Base-by-base conservation (phyloP, 1,284 basidiomycete species). In the Psilocybe mexicana region DNA sequence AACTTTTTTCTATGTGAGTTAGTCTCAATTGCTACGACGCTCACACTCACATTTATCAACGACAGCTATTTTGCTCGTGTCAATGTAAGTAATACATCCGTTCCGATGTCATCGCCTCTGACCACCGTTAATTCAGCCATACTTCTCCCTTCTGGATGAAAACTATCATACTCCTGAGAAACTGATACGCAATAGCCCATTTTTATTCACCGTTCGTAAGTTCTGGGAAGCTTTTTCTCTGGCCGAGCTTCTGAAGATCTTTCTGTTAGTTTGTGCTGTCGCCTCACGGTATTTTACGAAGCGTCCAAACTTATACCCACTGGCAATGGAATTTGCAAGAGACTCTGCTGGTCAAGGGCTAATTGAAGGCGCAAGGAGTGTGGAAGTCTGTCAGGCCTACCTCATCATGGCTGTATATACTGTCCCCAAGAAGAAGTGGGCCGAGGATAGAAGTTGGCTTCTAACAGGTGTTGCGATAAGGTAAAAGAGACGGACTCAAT, bases 151-250 rank as follows among this genome's bases (percentile, higher is more conserved):
- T 49, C 72, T 85, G 30, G 84, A 87, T 66, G 76, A 74, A 14
- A 75, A 72, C 14, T 67, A 84, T n/a, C 83, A 87, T 65, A 82
- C 79, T 0, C 79, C 83, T 18, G 70, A 73, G 50, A 73, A 74
- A 35, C 69, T 85, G 14, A 79, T 83, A 50, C 79, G 78, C 72
- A 72, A 72, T 2, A 77, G 74, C 55, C 80, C 81, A 7, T 84
- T 85, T 63, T 72, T 86, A n/a, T 85, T 85, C 67, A 84, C 83
- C 30, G 79, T 82, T 61, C 76, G 83, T 85, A 62, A 77, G 83
- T 80, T 23, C 24, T 18, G 3, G 44, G 6, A 43, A 30, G 30
- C 33, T 23, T 35, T 54, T 36, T 28, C 45, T 43, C 10, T 43
- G 26, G n/a, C 47, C 12, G 11, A 33, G 30, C 30, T 43, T 40